Evolutionary conservation across 2,329 filamentous ascomycete species (phyloP).

Genomic region (Biscogniauxia mediterranea): DNA sequence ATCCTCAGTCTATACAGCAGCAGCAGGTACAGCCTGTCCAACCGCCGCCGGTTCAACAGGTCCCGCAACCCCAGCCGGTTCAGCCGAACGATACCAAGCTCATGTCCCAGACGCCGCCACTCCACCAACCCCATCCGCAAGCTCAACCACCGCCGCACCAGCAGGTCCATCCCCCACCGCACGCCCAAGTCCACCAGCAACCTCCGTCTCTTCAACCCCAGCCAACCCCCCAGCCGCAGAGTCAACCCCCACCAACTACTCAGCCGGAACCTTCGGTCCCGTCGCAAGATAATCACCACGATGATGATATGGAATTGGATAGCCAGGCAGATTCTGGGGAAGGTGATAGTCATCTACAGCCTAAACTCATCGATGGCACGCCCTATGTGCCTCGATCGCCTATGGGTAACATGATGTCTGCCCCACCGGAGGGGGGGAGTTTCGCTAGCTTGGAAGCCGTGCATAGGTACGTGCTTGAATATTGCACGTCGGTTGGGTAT

Average conservation of each 20-base stretch:
- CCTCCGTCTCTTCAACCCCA: conserved; percentile 27
- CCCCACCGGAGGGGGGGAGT: conserved; percentile 62
- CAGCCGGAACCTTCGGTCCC: conserved; percentile 30
- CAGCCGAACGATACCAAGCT: conserved; percentile 31
- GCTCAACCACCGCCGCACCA: conserved; percentile 23
- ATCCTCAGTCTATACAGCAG: conserved; percentile 28
- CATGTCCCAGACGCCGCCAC: conserved; percentile 32
- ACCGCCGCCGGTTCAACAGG: conserved; percentile 12
- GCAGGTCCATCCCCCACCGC: conserved; percentile 25
- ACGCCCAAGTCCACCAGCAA: conserved; percentile 34
- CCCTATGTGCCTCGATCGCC: conserved; percentile 53
- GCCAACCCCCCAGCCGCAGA: conserved; percentile 28
- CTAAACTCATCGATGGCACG: conserved; percentile 47
- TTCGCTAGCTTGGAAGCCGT: conserved; percentile 64
- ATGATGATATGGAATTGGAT: conserved; percentile 54
- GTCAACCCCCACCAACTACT: conserved; percentile 27
- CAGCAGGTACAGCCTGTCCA: conserved; percentile 21
- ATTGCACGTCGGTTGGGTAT: conserved; percentile 66
- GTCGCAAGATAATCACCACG: conserved; percentile 40
- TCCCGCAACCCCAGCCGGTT: conserved; percentile 29
- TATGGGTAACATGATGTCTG: conserved; percentile 60
- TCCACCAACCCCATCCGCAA: conserved; percentile 28
- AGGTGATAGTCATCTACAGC: conserved; percentile 43
- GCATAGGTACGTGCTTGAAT: conserved; percentile 62
- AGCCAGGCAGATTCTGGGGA: conserved; percentile 47